Conservation (phyloP, 805 yeast genomes). For the Barnettozyma botsteinii region DNA sequence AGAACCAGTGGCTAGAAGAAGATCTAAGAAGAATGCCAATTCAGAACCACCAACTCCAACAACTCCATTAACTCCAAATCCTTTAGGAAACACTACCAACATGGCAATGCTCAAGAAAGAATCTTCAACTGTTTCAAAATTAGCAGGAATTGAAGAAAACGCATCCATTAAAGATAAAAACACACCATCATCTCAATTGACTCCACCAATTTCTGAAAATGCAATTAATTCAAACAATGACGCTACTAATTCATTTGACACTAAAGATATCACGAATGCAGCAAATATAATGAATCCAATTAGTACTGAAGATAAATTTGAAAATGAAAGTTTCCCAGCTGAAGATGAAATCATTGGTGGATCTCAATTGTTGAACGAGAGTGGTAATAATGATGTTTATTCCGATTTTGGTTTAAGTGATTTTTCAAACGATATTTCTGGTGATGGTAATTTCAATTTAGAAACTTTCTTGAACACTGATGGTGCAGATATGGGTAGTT, state of each 20-base stretch:
- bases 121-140: constrained; percentile 12
- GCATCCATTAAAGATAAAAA: constrained; percentile 3
- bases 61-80: constrained; percentile 33
- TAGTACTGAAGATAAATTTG: constrained; percentile 3
- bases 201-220: constrained; percentile 28
- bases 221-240: constrained; percentile 12
- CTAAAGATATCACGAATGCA: background rate
- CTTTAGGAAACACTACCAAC: constrained; percentile 8
- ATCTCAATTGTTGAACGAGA: constrained; percentile 13
- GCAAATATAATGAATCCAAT: constrained; percentile 5
- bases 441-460: constrained; percentile 37
- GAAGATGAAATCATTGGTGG: constrained; percentile 15
- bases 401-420: constrained; percentile 29
- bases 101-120: constrained; percentile 8
- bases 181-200: constrained; percentile 23
- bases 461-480: constrained; percentile 40
- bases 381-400: constrained; percentile 27
- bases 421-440: constrained; percentile 29
- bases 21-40: constrained; percentile 16
- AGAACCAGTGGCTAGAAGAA: constrained; percentile 18
- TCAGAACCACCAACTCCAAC: constrained; percentile 40
- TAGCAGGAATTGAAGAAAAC: constrained; percentile 12
- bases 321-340: constrained; percentile 1
- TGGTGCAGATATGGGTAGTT: constrained; percentile 28
- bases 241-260: background rate